A percentile compares a stretch with the other conserved stretches of the same genome.
phyloP scores from a whole-genome alignment of 148 eudicot species.

The Camellia sinensis region DNA sequence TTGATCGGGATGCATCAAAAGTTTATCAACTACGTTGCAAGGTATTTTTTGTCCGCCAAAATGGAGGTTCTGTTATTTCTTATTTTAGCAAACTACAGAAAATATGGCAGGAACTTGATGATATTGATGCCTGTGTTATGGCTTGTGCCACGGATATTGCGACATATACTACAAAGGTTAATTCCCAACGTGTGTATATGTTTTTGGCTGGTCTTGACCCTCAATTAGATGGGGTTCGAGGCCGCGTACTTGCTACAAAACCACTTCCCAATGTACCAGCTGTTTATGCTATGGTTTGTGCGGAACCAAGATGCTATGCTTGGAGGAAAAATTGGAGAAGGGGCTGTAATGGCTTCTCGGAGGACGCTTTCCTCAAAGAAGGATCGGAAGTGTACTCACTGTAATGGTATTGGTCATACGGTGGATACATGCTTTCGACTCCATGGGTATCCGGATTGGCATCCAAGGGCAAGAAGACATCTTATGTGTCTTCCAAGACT shows the following conservation, averaged over 20 bases:
- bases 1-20: neutral
- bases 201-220: neutral
- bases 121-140: neutral
- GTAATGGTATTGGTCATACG: neutral
- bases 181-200: no score
- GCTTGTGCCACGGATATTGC: neutral
- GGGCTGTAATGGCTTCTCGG: neutral
- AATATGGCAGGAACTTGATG: no score
- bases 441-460: constrained; percentile 8
- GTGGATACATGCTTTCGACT: neutral
- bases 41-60: no score
- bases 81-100: no score
- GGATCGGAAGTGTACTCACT: neutral
- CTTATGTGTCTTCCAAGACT: neutral
- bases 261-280: no score
- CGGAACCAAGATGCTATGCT: neutral
- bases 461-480: neutral
- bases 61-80: no score
- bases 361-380: neutral
- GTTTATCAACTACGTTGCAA: no score
- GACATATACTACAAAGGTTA: neutral
- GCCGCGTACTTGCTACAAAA: no score
- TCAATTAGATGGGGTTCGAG: neutral
- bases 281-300: no score
- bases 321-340: neutral